Conservation (phyloP, 129 eudicot genomes). For the Flaveria brownii region DNA sequence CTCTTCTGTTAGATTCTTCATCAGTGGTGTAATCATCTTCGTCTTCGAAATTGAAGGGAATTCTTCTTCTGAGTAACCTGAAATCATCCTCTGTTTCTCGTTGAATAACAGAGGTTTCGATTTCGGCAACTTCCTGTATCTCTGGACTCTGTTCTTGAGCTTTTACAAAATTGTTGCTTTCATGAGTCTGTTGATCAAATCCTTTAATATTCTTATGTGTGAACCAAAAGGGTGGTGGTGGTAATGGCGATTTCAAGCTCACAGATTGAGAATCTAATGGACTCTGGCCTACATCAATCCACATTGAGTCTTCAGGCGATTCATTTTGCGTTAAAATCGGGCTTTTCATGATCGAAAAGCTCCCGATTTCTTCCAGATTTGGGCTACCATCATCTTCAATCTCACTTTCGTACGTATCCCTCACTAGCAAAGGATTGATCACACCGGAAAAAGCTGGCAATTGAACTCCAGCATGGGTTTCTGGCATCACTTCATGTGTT, state of each 20-base stretch:
- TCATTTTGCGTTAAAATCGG: conserved; percentile 75
- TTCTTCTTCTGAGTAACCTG: conserved; percentile 68
- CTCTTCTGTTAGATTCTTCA: conserved; percentile 61
- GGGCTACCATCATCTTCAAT: conserved; percentile 74
- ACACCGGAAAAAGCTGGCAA: conserved; percentile 94
- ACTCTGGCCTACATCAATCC: conserved; percentile 94
- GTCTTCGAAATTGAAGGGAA: conserved; percentile 40
- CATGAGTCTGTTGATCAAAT: conserved; percentile 25
- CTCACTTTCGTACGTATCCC: conserved; percentile 69
- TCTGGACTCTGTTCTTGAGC: conserved; percentile 60
- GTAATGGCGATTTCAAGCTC: conserved; percentile 43
- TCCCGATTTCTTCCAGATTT: conserved; percentile 70
- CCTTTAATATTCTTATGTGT: conserved; percentile 49
- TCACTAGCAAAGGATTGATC: conserved; percentile 69
- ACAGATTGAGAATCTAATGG: conserved; percentile 60
- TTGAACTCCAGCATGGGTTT: conserved; percentile 52
- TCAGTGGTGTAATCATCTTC: conserved; percentile 63
- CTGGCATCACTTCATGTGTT: conserved; percentile 45
- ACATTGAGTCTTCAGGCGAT: conserved; percentile 77
- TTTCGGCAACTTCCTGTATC: conserved; percentile 66
- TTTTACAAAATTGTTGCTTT: conserved; percentile 52
- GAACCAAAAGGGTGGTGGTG: conserved; percentile 68
- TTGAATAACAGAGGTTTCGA: conserved; percentile 55
- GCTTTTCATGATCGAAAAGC: conserved; percentile 77
- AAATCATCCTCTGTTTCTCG: conserved; percentile 85